Evolutionary conservation across 345 rosid genomes (phyloP).

Genomic region (Turritis glabra): DNA sequence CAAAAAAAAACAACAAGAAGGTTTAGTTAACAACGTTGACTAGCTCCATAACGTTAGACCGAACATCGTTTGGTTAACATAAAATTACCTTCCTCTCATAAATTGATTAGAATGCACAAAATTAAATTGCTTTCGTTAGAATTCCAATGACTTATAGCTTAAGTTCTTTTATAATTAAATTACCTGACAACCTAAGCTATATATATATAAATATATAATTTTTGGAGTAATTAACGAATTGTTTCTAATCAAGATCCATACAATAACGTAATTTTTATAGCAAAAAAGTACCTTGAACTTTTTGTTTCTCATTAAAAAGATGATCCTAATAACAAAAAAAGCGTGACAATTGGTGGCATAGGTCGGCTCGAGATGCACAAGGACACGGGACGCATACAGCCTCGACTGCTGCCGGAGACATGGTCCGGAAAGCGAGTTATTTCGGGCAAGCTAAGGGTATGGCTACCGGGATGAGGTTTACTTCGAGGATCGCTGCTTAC

Average conservation of each 20-base stretch:
- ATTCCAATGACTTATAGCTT: background rate
- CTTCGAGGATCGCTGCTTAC: constrained; percentile 69
- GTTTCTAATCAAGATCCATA: background rate
- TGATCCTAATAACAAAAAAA: background rate
- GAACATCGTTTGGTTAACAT: background rate
- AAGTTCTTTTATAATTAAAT: background rate
- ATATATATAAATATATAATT: too few relatives aligned
- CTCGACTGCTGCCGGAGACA: constrained; percentile 69
- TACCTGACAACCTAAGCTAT: background rate
- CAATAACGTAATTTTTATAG: background rate
- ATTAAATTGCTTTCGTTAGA: background rate
- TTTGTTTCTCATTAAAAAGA: background rate
- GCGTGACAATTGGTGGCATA: background rate
- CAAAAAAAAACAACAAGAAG: background rate
- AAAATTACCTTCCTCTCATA: background rate
- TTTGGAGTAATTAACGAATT: background rate
- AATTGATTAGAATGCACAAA: background rate
- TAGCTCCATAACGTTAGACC: background rate
- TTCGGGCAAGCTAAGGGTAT: constrained; percentile 62
- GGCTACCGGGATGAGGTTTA: constrained; percentile 67
- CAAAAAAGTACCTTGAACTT: background rate
- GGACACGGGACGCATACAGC: constrained; percentile 94
- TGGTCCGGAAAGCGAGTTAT: constrained; percentile 48
- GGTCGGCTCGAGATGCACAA: constrained; percentile 64
- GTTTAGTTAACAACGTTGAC: background rate